Percentiles rank a stretch among this genome's conserved stretches.
phyloP scores from a whole-genome alignment of 805 yeast species.

The Sugiyamaella qingdaonensis region DNA sequence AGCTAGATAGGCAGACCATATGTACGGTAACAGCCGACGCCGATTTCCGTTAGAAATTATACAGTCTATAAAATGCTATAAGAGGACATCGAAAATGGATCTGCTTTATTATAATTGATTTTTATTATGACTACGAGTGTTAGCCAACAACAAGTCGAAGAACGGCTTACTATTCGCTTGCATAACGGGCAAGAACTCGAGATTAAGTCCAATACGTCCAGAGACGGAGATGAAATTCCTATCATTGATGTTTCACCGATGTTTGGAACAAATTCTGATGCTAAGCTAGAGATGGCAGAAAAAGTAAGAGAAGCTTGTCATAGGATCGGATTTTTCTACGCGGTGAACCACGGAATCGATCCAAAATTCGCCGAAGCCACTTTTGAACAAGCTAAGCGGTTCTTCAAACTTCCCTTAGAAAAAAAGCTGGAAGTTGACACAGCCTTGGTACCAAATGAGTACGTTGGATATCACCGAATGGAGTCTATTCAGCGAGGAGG shows the following conservation, averaged over 20 bases:
- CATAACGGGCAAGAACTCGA: background rate
- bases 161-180: background rate
- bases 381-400: conserved; percentile 37
- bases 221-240: background rate
- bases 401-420: conserved; percentile 45
- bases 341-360: conserved; percentile 45
- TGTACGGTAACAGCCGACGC: too few species aligned
- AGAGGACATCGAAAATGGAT: too few species aligned
- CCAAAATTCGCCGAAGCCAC: conserved; percentile 36
- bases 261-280: background rate
- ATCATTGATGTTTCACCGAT: background rate
- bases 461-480: conserved; percentile 44
- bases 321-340: conserved; percentile 48
- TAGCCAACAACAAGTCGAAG: too few species aligned
- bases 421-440: conserved; percentile 46
- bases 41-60: too few species aligned
- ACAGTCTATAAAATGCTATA: too few species aligned
- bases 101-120: too few species aligned
- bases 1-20: too few species aligned
- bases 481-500: conserved; percentile 45
- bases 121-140: too few species aligned
- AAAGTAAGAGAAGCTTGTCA: background rate
- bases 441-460: conserved; percentile 51
- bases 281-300: background rate
- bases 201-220: background rate